Evolutionary conservation across 2,329 filamentous ascomycete species (phyloP).

Genomic region (Colletotrichum siamense): DNA sequence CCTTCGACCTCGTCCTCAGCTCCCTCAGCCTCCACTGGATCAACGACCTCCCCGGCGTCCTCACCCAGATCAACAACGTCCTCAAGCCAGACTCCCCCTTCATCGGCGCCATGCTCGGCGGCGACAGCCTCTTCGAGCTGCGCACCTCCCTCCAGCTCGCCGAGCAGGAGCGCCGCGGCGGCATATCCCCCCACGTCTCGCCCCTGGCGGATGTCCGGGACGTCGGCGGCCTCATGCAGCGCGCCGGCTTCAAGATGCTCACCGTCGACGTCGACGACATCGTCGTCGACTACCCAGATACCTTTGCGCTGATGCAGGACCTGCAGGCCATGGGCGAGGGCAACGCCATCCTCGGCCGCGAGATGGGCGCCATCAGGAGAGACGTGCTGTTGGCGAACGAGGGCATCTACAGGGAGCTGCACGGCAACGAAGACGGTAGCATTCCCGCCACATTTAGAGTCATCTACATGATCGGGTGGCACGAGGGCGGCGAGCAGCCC

Average conservation of each 20-base stretch:
- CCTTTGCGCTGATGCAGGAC: constrained; percentile 90
- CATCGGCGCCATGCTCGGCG: constrained; percentile 94
- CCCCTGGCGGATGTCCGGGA: constrained; percentile 92
- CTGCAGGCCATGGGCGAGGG: constrained; percentile 96
- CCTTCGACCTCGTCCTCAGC: constrained; percentile 90
- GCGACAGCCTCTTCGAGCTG: constrained; percentile 91
- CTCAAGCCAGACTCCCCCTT: constrained; percentile 92
- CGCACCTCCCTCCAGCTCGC: constrained; percentile 92
- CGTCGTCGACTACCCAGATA: constrained; percentile 90
- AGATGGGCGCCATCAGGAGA: constrained; percentile 76
- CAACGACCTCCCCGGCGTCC: constrained; percentile 88
- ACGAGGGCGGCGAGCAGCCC: constrained; percentile 78
- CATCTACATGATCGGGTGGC: constrained; percentile 99
- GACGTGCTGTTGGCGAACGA: constrained; percentile 90
- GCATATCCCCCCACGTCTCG: constrained; percentile 88
- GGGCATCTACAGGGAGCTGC: constrained; percentile 85
- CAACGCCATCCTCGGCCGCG: constrained; percentile 86
- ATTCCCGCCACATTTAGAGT: constrained; percentile 92
- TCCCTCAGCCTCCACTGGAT: constrained; percentile 95
- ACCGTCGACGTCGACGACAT: constrained; percentile 98
- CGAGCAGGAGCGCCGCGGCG: constrained; percentile 88
- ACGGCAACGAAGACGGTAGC: constrained; percentile 79
- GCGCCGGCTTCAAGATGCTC: constrained; percentile 91
- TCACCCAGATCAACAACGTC: constrained; percentile 83
- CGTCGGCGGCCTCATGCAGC: constrained; percentile 83